A percentile compares a stretch with the other conserved stretches of the same genome.
Evolutionary conservation across 495 filamentous ascomycete genomes (phyloP).

Genomic region (Neurospora sp.): DNA sequence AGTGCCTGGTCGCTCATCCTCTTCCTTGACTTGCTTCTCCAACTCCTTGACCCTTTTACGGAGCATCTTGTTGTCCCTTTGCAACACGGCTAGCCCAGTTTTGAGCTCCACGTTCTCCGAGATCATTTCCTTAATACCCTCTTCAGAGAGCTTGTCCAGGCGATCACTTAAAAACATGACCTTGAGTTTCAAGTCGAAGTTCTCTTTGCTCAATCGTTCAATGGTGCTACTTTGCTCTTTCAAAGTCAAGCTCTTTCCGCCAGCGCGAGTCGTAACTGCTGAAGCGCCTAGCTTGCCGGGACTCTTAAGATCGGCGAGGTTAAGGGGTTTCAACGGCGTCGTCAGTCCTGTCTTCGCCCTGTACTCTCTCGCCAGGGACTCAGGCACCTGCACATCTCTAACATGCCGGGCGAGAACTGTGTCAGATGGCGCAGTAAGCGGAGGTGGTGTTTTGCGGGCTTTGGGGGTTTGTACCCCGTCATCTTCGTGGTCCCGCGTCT

Average conservation of each 20-base stretch:
- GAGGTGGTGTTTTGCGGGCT: slow-evolving; percentile 36
- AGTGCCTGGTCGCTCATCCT: slow-evolving; percentile 50
- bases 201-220: slow-evolving; percentile 87
- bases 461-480: slow-evolving; percentile 34
- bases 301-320: slow-evolving; percentile 45
- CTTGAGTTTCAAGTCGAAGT: slow-evolving; percentile 95
- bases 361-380: slow-evolving; percentile 78
- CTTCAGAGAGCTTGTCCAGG: slow-evolving; percentile 85
- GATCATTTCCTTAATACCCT: slow-evolving; percentile 94
- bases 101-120: slow-evolving; percentile 93
- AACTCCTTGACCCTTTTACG: slow-evolving; percentile 71
- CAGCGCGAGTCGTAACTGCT: slow-evolving; percentile 46
- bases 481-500: slow-evolving; percentile 7
- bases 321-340: slow-evolving; percentile 42
- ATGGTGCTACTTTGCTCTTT: slow-evolving; percentile 97
- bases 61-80: slow-evolving; percentile 77
- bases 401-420: slow-evolving; percentile 83
- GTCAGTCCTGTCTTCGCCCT: slow-evolving; percentile 46
- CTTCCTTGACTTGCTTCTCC: slow-evolving; percentile 73
- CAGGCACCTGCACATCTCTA: slow-evolving; percentile 79
- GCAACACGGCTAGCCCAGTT: slow-evolving; percentile 73
- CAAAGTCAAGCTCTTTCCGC: slow-evolving; percentile 76
- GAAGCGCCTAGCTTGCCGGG: slow-evolving; percentile 19
- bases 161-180: slow-evolving; percentile 94
- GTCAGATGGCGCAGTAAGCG: slow-evolving; percentile 59